Conservation (phyloP, 2,329 filamentous ascomycete genomes). For the Aspergillus sp. region DNA sequence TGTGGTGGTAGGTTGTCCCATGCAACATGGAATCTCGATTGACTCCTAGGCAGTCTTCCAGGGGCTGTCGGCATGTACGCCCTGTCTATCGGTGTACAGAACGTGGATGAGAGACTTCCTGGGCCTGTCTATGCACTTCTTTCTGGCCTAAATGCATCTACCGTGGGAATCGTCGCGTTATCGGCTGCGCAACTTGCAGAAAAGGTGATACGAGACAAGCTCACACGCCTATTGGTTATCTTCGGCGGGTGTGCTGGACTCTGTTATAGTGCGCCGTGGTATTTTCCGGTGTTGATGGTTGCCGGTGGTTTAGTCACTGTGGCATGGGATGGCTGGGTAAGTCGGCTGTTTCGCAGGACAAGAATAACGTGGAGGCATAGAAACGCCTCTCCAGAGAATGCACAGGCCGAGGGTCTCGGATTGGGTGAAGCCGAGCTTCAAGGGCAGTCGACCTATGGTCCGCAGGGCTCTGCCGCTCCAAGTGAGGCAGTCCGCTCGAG, state of each 20-base stretch:
- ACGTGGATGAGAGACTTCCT: slow-evolving; percentile 63
- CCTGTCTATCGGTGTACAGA: slow-evolving; percentile 54
- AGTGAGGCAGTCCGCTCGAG: slow-evolving; percentile 16
- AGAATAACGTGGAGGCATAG: slow-evolving; percentile 26
- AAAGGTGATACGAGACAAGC: slow-evolving; percentile 68
- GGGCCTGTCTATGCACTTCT: slow-evolving; percentile 69
- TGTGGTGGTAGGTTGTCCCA: slow-evolving; percentile 61
- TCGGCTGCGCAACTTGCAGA: slow-evolving; percentile 70
- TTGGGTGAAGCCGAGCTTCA: slow-evolving; percentile 17
- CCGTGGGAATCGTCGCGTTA: slow-evolving; percentile 72
- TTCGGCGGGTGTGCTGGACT: slow-evolving; percentile 67
- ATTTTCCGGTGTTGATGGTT: too few relatives aligned
- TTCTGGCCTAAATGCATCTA: slow-evolving; percentile 72
- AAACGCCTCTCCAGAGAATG: slow-evolving; percentile 17
- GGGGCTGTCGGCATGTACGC: too few relatives aligned
- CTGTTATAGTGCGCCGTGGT: slow-evolving; percentile 66
- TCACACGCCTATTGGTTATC: slow-evolving; percentile 68
- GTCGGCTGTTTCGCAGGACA: slow-evolving; percentile 49
- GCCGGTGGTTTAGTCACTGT: too few relatives aligned
- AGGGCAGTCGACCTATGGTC: not conserved
- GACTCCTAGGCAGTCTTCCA: slow-evolving; percentile 37
- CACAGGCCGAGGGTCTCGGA: slow-evolving; percentile 20
- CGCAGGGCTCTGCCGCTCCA: not conserved
- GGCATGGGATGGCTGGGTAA: slow-evolving; percentile 28
- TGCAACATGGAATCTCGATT: too few relatives aligned